Percentiles rank a stretch among this genome's conserved stretches.
Conservation (phyloP, 257 asterid genomes). For the Paulownia fortunei region DNA sequence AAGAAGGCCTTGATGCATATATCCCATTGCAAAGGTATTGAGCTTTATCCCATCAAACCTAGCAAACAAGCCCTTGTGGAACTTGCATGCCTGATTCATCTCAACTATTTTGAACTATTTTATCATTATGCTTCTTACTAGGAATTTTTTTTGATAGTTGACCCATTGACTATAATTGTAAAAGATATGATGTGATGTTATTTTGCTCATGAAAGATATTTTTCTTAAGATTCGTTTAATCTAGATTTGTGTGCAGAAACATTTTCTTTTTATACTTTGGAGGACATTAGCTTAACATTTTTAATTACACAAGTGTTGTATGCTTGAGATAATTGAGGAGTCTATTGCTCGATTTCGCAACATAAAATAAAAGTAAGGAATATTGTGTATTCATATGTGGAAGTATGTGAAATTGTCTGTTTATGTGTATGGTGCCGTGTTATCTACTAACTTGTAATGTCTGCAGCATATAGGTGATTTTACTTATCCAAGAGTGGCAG, state of each 20-base stretch:
- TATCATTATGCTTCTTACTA: background rate
- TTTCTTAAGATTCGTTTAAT: conserved; percentile 5
- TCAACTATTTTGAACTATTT: background rate
- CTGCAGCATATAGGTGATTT: conserved; percentile 97
- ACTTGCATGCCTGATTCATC: background rate
- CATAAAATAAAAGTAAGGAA: background rate
- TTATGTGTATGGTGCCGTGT: conserved; percentile 18
- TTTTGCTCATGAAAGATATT: background rate
- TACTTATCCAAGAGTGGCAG: conserved; percentile 94
- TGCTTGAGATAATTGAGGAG: background rate
- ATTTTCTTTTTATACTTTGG: background rate
- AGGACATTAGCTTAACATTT: background rate
- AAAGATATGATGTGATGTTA: conserved; percentile 11
- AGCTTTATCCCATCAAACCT: too few relatives aligned
- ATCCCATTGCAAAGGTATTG: too few relatives aligned
- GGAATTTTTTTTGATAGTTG: conserved; percentile 23
- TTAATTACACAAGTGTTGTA: background rate
- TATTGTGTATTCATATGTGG: conserved; percentile 1
- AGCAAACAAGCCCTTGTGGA: too few relatives aligned
- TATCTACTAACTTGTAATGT: conserved; percentile 39
- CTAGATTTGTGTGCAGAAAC: background rate
- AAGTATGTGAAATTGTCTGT: conserved; percentile 6
- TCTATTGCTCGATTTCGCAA: conserved; percentile 8
- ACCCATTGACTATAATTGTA: conserved; percentile 3
- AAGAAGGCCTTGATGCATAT: too few relatives aligned